Conservation (phyloP, 352 stramenopile species). For the Globisporangium okanoganense region DNA sequence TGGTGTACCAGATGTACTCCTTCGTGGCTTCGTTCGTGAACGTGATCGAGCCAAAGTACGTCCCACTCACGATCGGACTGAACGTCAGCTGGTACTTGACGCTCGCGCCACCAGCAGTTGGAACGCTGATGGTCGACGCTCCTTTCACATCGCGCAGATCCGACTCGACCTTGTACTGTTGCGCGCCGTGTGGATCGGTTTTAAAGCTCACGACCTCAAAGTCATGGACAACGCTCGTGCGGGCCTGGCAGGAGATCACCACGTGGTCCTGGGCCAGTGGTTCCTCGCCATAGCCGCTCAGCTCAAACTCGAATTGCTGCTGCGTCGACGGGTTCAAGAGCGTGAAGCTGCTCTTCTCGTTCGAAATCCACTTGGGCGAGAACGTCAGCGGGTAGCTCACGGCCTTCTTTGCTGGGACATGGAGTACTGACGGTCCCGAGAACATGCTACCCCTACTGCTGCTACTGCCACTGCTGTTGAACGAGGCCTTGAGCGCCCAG, state of each 20-base stretch:
- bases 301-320: constrained; percentile 88
- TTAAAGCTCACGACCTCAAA: constrained; percentile 75
- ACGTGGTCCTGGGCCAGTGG: constrained; percentile 90
- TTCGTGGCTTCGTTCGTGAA: constrained; percentile 83
- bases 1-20: constrained; percentile 93
- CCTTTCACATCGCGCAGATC: constrained; percentile 90
- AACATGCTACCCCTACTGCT: constrained; percentile 47
- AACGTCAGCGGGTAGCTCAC: constrained; percentile 83
- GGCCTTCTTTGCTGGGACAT: constrained; percentile 68
- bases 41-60: constrained; percentile 91
- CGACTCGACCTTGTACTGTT: constrained; percentile 87
- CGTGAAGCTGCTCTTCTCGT: constrained; percentile 68
- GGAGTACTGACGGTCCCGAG: constrained; percentile 53
- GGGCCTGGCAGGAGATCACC: constrained; percentile 78
- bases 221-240: constrained; percentile 72
- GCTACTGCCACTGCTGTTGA: constrained; percentile 25
- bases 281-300: constrained; percentile 85
- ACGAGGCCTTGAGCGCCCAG: constrained; percentile 79
- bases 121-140: constrained; percentile 42
- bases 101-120: constrained; percentile 16
- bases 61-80: constrained; percentile 85
- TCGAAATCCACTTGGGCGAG: constrained; percentile 68
- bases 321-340: constrained; percentile 80
- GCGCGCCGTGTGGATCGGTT: constrained; percentile 28
- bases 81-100: constrained; percentile 84